phyloP scores from a whole-genome alignment of 371 early-diverging fungal species.

The Mucor circinelloides region DNA sequence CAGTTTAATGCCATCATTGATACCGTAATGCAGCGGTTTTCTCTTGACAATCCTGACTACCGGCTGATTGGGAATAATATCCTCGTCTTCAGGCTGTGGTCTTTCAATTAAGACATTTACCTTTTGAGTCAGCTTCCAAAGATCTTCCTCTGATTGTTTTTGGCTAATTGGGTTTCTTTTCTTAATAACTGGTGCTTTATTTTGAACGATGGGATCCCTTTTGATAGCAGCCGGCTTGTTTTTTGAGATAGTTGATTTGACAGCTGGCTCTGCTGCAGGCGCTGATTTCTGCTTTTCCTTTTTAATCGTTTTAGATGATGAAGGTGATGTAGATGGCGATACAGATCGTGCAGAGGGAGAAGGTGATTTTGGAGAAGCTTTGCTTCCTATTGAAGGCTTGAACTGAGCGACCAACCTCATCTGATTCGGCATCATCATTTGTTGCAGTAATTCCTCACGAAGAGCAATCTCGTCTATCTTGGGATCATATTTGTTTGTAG shows the following conservation, averaged over 20 bases:
- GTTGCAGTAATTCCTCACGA: not conserved
- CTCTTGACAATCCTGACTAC: not conserved
- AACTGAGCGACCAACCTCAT: not conserved
- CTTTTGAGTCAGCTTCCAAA: not conserved
- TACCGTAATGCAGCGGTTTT: not conserved
- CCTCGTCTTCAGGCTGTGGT: not conserved
- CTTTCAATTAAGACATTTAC: not conserved
- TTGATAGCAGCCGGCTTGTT: not conserved
- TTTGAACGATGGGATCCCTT: not conserved
- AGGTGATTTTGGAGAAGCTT: not conserved
- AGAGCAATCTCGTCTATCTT: not conserved
- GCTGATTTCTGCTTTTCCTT: not conserved
- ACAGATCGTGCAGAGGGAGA: not conserved
- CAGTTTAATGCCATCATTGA: not conserved
- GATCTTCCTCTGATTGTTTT: not conserved
- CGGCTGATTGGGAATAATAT: not conserved
- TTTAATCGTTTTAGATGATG: not conserved
- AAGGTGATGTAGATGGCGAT: not conserved
- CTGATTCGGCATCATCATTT: not conserved
- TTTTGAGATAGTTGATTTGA: not conserved
- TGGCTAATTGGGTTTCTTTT: not conserved
- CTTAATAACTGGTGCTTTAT: not conserved
- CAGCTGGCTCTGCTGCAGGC: not conserved
- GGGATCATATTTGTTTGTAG: not conserved
- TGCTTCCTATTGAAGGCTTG: not conserved